Conservation (phyloP, 371 early-diverging fungal species). For the Cokeromyces recurvatus region DNA sequence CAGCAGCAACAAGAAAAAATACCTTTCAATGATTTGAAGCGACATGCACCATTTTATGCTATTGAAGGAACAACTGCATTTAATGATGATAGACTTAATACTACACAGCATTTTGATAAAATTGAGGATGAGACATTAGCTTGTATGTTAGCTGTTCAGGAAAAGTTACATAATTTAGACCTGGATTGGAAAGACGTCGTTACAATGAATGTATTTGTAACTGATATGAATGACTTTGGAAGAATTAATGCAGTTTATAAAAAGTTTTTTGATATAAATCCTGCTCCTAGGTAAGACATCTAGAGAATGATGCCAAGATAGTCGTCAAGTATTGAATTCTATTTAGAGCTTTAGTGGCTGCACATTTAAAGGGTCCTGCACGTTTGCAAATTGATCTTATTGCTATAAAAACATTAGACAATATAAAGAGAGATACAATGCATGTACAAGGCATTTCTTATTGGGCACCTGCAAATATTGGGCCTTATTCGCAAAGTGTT, state of each 20-base stretch:
- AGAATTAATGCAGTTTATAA: slow-evolving; percentile 60
- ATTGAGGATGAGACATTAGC: slow-evolving; percentile 37
- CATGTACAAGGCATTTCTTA: slow-evolving; percentile 82
- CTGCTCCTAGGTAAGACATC: slow-evolving; percentile 56
- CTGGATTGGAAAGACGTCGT: slow-evolving; percentile 50
- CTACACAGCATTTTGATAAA: background rate
- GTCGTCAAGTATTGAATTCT: background rate
- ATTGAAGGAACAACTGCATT: slow-evolving; percentile 37
- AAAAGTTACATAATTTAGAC: slow-evolving; percentile 1
- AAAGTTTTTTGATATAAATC: slow-evolving; percentile 62
- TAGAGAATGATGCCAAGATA: background rate
- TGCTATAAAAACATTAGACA: slow-evolving; percentile 24
- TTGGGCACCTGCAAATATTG: slow-evolving; percentile 85
- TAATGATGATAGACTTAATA: slow-evolving; percentile 9
- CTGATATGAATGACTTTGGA: slow-evolving; percentile 61
- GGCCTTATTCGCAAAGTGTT: slow-evolving; percentile 69
- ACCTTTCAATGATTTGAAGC: no score
- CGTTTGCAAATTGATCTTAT: slow-evolving; percentile 62
- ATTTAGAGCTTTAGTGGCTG: slow-evolving; percentile 54
- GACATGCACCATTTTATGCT: slow-evolving; percentile 16
- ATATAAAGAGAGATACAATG: slow-evolving; percentile 44
- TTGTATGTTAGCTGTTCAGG: slow-evolving; percentile 35
- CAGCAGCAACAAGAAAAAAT: no score
- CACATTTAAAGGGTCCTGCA: slow-evolving; percentile 22
- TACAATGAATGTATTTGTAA: slow-evolving; percentile 60